Evolutionary conservation across 805 yeast species (phyloP).

Genomic region (Tetrapisispora namnaoensis): DNA sequence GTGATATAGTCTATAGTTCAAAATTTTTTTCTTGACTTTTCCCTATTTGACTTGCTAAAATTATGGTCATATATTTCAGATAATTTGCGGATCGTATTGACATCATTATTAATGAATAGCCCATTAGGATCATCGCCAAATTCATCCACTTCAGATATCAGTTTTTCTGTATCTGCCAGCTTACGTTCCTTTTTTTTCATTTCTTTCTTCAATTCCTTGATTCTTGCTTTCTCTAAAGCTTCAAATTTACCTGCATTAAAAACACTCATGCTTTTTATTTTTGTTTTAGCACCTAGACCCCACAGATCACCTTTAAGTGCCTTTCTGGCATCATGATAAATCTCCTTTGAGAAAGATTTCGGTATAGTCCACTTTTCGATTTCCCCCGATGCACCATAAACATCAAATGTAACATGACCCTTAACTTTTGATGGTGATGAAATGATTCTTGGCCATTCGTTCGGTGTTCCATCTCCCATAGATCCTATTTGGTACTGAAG

Average conservation of each 20-base stretch:
- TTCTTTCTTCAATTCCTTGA: constrained; percentile 13
- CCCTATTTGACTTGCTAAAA: background rate
- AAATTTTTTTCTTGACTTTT: background rate
- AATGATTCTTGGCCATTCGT: constrained; percentile 65
- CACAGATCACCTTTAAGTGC: constrained; percentile 78
- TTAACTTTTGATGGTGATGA: constrained; percentile 65
- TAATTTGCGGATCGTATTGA: background rate
- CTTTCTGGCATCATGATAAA: constrained; percentile 86
- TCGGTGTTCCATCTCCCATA: constrained; percentile 16
- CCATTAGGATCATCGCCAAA: background rate
- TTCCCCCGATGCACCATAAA: constrained; percentile 71
- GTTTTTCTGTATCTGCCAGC: background rate
- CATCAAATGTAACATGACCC: constrained; percentile 70
- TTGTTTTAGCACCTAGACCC: constrained; percentile 61
- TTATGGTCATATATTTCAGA: constrained; percentile 1
- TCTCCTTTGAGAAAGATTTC: constrained; percentile 60
- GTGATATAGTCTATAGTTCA: background rate
- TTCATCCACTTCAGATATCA: background rate
- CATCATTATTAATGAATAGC: background rate
- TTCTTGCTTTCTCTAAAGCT: constrained; percentile 16
- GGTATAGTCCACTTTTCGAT: constrained; percentile 85
- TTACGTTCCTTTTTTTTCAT: background rate
- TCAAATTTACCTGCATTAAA: constrained; percentile 21
- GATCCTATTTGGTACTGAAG: constrained; percentile 17
- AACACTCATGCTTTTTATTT: constrained; percentile 24